Base-by-base conservation (phyloP, 139 green algal species). In the Chlorella sp. region DNA sequence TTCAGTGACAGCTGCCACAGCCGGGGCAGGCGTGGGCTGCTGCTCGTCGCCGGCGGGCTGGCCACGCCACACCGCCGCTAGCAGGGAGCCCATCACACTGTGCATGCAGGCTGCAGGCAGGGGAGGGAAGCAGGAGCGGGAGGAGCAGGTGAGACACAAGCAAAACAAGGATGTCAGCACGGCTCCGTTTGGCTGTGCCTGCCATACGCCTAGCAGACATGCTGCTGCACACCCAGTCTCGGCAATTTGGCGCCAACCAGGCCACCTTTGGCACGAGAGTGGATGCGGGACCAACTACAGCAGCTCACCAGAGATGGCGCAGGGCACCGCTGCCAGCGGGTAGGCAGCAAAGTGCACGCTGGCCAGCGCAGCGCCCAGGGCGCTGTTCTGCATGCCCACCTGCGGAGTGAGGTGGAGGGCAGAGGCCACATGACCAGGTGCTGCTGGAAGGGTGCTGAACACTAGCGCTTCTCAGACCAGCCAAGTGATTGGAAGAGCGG, bases 301-400 rank as follows among this genome's bases (percentile, higher is more conserved):
- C 70, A 34, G 36, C 55, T 13, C 74, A 81, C 74, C 74, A 32
- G 89, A 94, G 34, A 98, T 90, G 39, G 95, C 95, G 85, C 93
- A 95, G 1, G 94, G 94, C 23, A 94, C 94, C 9, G 94, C 93
- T 7, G 94, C 93, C 57, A 95, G 84, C 11, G 93, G 93, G 87
- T 97, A 87, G 0, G 86, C 41, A 0, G 87, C 57, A 47, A 97
- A 97, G 82, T 97, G 94, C 15, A 94, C 72, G 0, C 90, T 82
- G 2, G 94, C 94, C 32, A 98, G 88, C n/a, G 97, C 90, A 0
- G 91, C 92, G 18, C 91, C 94, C 39, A 95, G 91, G 20, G 93
- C 93, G 69, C 72, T 90, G 85, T 97, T 97, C 78, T 96, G 94
- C 93, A 95, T 95, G 70, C 92, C 92, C 21, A 95, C 88, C 64